Evolutionary conservation across 352 stramenopile species (phyloP).

Genomic region (Phytophthora lateralis): DNA sequence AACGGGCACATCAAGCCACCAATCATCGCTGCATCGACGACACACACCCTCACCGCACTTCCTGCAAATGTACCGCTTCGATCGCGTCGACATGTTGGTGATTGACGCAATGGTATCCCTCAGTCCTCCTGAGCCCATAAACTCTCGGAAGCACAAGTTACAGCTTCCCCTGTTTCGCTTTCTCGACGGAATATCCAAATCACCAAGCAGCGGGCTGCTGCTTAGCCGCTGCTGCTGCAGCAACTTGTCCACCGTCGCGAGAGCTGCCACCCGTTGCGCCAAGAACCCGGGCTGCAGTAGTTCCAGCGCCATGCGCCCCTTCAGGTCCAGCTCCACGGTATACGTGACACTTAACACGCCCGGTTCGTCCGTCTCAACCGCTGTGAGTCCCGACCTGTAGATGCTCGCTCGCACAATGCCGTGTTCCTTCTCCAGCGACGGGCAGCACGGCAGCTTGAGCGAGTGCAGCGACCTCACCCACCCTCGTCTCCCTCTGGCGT

Average conservation of each 20-base stretch:
- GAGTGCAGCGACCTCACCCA: constrained; percentile 68
- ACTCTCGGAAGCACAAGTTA: constrained; percentile 77
- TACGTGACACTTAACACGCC: constrained; percentile 82
- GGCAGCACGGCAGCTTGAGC: constrained; percentile 61
- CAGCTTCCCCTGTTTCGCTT: constrained; percentile 51
- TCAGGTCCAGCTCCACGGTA: constrained; percentile 86
- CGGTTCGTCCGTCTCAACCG: constrained; percentile 75
- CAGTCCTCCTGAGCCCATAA: constrained; percentile 43
- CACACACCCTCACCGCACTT: constrained; percentile 84
- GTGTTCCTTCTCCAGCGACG: constrained; percentile 52
- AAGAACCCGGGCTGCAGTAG: constrained; percentile 72
- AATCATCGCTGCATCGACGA: constrained; percentile 79
- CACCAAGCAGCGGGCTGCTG: constrained; percentile 73
- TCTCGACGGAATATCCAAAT: constrained; percentile 64
- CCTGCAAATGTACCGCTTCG: constrained; percentile 66
- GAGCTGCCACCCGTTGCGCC: constrained; percentile 62
- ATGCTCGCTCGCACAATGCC: constrained; percentile 80
- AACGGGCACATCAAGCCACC: constrained; percentile 79
- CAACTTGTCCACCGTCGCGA: constrained; percentile 78
- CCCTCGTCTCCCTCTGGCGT: constrained; percentile 55
- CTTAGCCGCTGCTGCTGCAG: constrained; percentile 84
- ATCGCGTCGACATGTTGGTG: constrained; percentile 42
- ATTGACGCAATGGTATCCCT: constrained; percentile 33
- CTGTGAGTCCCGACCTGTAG: constrained; percentile 81
- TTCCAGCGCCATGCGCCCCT: constrained; percentile 73